phyloP scores from a whole-genome alignment of 805 yeast species.

The Candida nemodendra region DNA sequence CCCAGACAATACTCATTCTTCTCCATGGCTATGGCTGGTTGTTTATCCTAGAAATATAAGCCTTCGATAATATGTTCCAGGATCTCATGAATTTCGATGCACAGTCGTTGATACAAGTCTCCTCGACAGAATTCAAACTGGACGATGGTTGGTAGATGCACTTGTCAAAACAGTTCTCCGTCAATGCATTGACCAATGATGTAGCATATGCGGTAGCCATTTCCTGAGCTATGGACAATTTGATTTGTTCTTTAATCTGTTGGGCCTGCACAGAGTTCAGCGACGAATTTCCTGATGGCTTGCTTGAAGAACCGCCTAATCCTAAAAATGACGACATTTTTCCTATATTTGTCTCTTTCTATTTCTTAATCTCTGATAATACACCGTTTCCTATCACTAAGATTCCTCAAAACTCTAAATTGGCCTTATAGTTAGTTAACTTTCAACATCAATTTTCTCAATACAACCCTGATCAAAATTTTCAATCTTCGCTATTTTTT shows the following conservation, averaged over 20 bases:
- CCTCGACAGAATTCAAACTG: slow-evolving; percentile 48
- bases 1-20: no score
- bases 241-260: slow-evolving; percentile 59
- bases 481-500: no score
- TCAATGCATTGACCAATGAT: slow-evolving; percentile 77
- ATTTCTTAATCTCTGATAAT: no score
- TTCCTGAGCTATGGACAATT: slow-evolving; percentile 73
- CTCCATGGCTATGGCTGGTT: no score
- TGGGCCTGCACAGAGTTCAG: slow-evolving; percentile 30
- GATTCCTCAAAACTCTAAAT: no score
- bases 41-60: slow-evolving; percentile 68
- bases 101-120: slow-evolving; percentile 72
- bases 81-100: slow-evolving; percentile 85
- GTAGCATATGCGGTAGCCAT: slow-evolving; percentile 91
- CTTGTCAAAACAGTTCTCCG: slow-evolving; percentile 82
- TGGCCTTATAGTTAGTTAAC: no score
- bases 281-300: slow-evolving; percentile 10
- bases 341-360: background rate
- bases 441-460: no score
- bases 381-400: no score
- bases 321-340: slow-evolving; percentile 34
- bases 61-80: slow-evolving; percentile 81
- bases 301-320: slow-evolving; percentile 24
- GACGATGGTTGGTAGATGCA: slow-evolving; percentile 67
- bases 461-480: no score